Evolutionary conservation across 2,329 filamentous ascomycete genomes (phyloP), one percentile per base, ranked within the genome.

Genomic region (Aspergillus vadensis): DNA sequence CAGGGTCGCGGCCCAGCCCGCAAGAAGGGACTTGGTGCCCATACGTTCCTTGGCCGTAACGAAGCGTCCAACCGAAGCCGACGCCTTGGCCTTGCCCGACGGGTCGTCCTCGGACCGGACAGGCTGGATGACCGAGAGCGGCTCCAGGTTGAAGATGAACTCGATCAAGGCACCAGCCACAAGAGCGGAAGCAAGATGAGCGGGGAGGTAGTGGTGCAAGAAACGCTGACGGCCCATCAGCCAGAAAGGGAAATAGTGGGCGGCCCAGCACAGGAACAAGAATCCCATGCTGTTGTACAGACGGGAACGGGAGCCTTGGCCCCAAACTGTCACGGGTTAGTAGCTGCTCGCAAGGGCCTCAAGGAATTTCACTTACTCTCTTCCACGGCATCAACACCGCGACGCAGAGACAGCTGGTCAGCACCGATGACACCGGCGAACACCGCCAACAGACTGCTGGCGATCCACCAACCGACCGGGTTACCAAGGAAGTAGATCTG

Each of bases 401-500:
- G 91, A 70, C 95, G 90, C 62, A 97, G 86, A 43, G 94, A 97
- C 58, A 99, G 83, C 76, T 99, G 95, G 70, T 99, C 95, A 19
- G 95, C 95, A 52, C 89, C 89, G 65, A 98, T 82, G 67, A 99
- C 95, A 66, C 95, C 95, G 23, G 87, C 91, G 75, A 95, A 98
- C 39, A 99, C 93, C 48, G 95, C 95, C 63, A 99, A 82, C 58
- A 99, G 82, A 79, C 91, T 92, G 77, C 92, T 96, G 14, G 92
- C 88, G 65, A 99, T 85, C 95, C 95, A 99, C 93, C 96, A 99
- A 60, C 94, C 95, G 64, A 98, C 78, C 0, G 95, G 95, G 80
- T 99, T 99, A 59, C 95, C 95, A 30, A 99, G 82, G 83, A 99
- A 99, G 81, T 99, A 99, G 67, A 99, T 99, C 77, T 99, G 95